A percentile compares a stretch with the other conserved stretches of the same genome.
Conservation (phyloP, 805 yeast species). For the Barnettozyma siamensis region DNA sequence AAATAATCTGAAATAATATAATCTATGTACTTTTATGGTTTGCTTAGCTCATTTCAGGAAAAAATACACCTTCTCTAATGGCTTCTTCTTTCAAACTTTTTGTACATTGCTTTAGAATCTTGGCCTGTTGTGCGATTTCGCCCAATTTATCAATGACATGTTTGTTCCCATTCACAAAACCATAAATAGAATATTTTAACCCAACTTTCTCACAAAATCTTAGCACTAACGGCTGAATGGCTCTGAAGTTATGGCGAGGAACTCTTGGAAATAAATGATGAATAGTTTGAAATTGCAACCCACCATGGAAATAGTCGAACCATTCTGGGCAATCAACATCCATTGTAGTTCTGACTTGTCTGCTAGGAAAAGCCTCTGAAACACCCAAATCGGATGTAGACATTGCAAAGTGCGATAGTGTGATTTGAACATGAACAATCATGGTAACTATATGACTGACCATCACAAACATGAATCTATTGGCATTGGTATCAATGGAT, state of each 20-base stretch:
- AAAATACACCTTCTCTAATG: conserved; percentile 20
- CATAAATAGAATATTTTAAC: conserved; percentile 74
- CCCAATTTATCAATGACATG: conserved; percentile 63
- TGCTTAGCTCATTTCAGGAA: conserved; percentile 10
- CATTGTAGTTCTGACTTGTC: conserved; percentile 89
- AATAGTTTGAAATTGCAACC: conserved; percentile 85
- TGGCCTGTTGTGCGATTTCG: conserved; percentile 76
- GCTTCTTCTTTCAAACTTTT: conserved; percentile 54
- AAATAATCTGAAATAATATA: no score
- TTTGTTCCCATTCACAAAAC: conserved; percentile 73
- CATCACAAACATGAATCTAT: conserved; percentile 55
- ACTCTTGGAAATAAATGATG: conserved; percentile 87
- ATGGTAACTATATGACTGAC: conserved; percentile 76
- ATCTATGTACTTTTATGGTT: no score
- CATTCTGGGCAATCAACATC: conserved; percentile 92
- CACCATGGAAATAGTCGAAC: conserved; percentile 90
- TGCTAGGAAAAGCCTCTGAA: conserved; percentile 69
- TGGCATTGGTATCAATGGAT: conserved; percentile 45
- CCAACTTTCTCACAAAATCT: conserved; percentile 75
- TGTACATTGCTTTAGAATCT: conserved; percentile 66
- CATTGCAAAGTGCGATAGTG: conserved; percentile 89
- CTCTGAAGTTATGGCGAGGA: conserved; percentile 82
- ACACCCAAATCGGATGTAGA: conserved; percentile 82
- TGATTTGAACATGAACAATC: conserved; percentile 92
- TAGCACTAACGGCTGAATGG: conserved; percentile 64